A percentile compares a stretch with the other conserved stretches of the same genome.
phyloP scores from a whole-genome alignment of 1,139 yeast species.

The Yamadazyma trypodendri region DNA sequence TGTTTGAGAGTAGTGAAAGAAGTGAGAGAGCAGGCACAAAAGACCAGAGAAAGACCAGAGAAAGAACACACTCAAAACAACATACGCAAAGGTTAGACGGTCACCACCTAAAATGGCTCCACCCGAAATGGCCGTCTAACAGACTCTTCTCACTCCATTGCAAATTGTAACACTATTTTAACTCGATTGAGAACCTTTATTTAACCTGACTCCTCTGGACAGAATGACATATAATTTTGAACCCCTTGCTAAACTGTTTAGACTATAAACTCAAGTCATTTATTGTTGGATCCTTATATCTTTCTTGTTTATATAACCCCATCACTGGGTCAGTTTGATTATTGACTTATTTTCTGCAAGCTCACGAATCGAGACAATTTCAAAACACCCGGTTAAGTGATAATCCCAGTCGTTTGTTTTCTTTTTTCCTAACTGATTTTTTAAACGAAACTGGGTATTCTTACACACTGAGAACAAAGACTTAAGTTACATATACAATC shows the following conservation, averaged over 20 bases:
- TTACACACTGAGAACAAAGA: neutral
- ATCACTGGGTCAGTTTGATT: too few relatives aligned
- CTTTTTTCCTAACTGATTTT: slow-evolving; percentile 1
- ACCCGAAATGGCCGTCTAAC: too few relatives aligned
- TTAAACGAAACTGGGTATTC: slow-evolving; percentile 2
- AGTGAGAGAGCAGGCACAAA: too few relatives aligned
- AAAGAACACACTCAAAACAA: too few relatives aligned
- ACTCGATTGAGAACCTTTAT: slow-evolving; percentile 1
- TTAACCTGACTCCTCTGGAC: too few relatives aligned
- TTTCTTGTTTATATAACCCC: too few relatives aligned
- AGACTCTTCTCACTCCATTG: neutral
- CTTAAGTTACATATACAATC: slow-evolving; percentile 3
- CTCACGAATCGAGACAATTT: slow-evolving; percentile 2
- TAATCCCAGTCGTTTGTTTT: neutral
- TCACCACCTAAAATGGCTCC: too few relatives aligned
- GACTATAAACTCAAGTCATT: neutral
- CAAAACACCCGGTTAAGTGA: slow-evolving; percentile 5
- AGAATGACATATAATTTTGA: neutral
- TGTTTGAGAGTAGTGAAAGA: too few relatives aligned
- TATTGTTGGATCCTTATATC: too few relatives aligned
- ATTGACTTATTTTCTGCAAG: neutral
- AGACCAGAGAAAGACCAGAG: too few relatives aligned
- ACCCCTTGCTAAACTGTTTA: neutral
- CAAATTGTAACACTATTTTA: slow-evolving; percentile 3
- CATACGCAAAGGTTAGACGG: too few relatives aligned